Base-by-base conservation (phyloP, 768 basidiomycete genomes). In the Daedaleopsis sinensis region DNA sequence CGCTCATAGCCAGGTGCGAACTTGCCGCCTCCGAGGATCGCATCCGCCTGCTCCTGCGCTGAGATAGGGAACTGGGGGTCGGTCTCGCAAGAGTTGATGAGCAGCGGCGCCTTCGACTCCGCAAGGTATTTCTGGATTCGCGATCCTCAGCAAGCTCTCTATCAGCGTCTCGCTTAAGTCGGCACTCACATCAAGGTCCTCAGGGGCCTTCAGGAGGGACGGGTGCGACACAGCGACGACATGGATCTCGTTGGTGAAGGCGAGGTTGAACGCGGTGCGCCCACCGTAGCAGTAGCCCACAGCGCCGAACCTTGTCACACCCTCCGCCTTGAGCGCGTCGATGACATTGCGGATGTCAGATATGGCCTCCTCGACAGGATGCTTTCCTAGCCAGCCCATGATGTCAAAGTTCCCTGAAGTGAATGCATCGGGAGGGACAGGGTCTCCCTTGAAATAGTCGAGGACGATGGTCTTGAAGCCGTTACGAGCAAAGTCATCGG, bases 281-380 rank as follows among this genome's bases (percentile, higher is more conserved):
- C 72, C 89, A 61, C 88, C 87, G 56, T 82, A 86, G 76, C 91
- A 93, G 77, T 85, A 91, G 4, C 88, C 89, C 5, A 82, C 81
- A 0, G 85, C 84, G 0, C 76, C 88, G 59, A 92, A 80, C 8
- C 70, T 70, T 1, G 77, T 84, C 21, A 91, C 76, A 1, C 89
- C 90, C 62, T 82, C 67, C 36, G 73, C 81, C 69, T 85, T 86
- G 61, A 93, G 79, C 0, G 77, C 82, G 5, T 69, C 72, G 38
- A 90, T 77, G 48, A 88, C 83, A 52, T 80, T 83, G 73, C 90
- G 80, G 27, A 90, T 63, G 3, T 66, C 12, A 1, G 84, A 84
- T 36, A 36, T 43, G 36, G 49, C 62, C 27, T 24, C 38, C 18
- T 67, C 68, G 12, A 68, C 54, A 10, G 65, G 64, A 70, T 81